Base-by-base conservation (phyloP, 2,329 filamentous ascomycete species). In the Fusarium keratoplasticum region DNA sequence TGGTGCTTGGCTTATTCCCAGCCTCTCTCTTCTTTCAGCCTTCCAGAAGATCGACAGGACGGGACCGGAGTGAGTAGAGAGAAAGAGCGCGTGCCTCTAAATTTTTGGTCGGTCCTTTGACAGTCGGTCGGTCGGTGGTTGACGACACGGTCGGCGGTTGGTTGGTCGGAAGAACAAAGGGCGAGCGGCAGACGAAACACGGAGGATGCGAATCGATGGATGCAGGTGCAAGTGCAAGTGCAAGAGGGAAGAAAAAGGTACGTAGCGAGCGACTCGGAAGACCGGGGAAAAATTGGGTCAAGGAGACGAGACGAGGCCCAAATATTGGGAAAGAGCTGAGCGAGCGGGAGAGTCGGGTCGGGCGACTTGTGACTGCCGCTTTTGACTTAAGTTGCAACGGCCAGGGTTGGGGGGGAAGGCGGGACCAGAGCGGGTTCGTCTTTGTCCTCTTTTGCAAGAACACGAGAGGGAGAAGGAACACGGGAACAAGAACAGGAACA, bases 221-320 rank as follows among this genome's bases (percentile, higher is more conserved):
- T 50, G 44, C 22, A 50, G 14, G 44, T 47, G 22, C 42, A 47
- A 18, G 22, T 25, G 20, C 20, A 44, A 22, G 40, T 22, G 42
- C 25, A 52, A 61, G 70, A 44, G 62, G 47, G 57, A 29, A 44
- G 20, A 54, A 52, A 55, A 35, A 60, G 42, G n/a, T 61, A 64
- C 47, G 55, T 44, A 66, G 27, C 54, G 64, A 70, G 67, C 47
- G 71, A 52, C 58, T 55, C 57, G 64, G 68, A 50, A 66, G 67
- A 38, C 71, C 58, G 71, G 72, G 71, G 71, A 35, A 72, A 74
- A 64, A 66, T 55, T 72, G 71, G 71, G 68, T 61, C 63, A 27
- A 27, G 52, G 47, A 29, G 25, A 52, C 42, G 42, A 20, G 29
- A 29, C 31, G 33, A 61, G 13, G 33, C 55, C 42, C 33, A 61